Evolutionary conservation across 192 early-diverging fungal genomes (phyloP).

Genomic region (Cetraspora pellucida): DNA sequence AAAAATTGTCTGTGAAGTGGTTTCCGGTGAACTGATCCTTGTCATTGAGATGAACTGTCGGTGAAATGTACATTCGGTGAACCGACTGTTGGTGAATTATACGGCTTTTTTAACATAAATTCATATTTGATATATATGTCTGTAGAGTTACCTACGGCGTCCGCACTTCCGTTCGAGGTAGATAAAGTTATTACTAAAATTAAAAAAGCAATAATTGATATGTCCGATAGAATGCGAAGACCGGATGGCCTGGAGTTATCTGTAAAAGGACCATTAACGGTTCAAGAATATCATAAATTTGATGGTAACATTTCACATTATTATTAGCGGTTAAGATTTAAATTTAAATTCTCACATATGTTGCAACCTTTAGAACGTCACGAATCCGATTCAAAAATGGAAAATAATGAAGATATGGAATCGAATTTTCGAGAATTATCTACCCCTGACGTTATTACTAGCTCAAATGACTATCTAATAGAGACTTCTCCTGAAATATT

Average conservation of each 20-base stretch:
- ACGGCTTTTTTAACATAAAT: too few relatives aligned
- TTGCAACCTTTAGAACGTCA: not conserved
- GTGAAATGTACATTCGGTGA: too few relatives aligned
- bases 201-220: conserved; percentile 1
- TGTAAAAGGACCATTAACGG: conserved; percentile 2
- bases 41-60: too few relatives aligned
- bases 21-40: too few relatives aligned
- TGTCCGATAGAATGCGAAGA: not conserved
- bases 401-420: conserved; percentile 29
- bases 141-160: conserved; percentile 11
- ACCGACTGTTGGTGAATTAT: too few relatives aligned
- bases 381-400: conserved; percentile 47
- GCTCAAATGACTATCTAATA: conserved; percentile 53
- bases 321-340: not conserved
- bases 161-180: conserved; percentile 14
- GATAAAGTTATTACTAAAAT: not conserved
- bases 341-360: not conserved
- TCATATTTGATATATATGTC: too few relatives aligned
- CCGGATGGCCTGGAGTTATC: not conserved
- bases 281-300: conserved; percentile 14
- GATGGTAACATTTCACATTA: not conserved
- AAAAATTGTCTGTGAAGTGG: too few relatives aligned
- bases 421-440: conserved; percentile 46
- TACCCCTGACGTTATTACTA: conserved; percentile 55
- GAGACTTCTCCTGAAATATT: conserved; percentile 55